phyloP scores from a whole-genome alignment of 352 stramenopile genomes.

The Bremia lactucae region DNA sequence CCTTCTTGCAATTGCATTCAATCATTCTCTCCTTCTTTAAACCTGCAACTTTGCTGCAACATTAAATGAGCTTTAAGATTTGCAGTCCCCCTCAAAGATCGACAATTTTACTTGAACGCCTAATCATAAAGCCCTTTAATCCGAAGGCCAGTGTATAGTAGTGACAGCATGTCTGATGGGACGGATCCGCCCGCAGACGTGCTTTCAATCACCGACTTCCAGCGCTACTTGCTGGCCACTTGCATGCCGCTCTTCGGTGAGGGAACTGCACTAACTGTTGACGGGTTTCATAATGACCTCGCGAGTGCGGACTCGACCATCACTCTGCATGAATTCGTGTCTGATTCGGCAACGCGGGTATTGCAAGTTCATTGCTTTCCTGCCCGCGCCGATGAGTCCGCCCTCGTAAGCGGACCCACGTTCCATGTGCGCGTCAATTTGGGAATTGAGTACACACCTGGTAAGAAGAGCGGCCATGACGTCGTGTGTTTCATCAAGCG shows the following conservation, averaged over 20 bases:
- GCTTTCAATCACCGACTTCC: conserved; percentile 35
- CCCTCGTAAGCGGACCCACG: conserved; percentile 11
- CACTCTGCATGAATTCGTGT: conserved; percentile 60
- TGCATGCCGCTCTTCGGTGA: conserved; percentile 63
- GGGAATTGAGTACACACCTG: conserved; percentile 58
- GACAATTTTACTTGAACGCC: no score
- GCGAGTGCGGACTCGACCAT: conserved; percentile 16
- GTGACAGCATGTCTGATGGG: no score
- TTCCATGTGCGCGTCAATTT: conserved; percentile 60
- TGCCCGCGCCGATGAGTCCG: conserved; percentile 18
- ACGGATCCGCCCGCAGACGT: conserved; percentile 21
- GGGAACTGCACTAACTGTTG: conserved; percentile 24
- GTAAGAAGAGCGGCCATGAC: conserved; percentile 58
- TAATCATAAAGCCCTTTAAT: no score
- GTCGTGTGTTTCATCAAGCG: conserved; percentile 85
- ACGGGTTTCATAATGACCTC: conserved; percentile 39
- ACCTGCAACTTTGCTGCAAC: conserved; percentile 1
- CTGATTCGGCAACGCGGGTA: conserved; percentile 46
- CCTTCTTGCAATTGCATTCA: not conserved
- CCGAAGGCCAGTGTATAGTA: no score
- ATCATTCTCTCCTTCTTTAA: not conserved
- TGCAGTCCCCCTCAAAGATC: conserved; percentile 14
- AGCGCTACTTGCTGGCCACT: conserved; percentile 48
- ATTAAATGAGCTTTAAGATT: conserved; percentile 1
- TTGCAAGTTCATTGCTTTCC: conserved; percentile 67